Conservation (phyloP, 179 eudicot genomes). For the Amaranthus tricolor region DNA sequence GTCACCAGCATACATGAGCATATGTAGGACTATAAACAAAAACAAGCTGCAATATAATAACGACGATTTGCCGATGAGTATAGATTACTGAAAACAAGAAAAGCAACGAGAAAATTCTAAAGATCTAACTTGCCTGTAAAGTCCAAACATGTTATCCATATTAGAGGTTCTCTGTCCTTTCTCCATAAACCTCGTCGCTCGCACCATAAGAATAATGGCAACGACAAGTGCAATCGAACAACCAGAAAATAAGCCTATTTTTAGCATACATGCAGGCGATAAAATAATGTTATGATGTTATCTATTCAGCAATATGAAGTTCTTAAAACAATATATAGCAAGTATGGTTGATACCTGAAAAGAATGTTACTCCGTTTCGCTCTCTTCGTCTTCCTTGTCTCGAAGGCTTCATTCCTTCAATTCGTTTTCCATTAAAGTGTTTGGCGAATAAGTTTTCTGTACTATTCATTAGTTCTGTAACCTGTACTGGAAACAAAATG, state of each 20-base stretch:
- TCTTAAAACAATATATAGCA: no score
- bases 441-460: conserved; percentile 60
- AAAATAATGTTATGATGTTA: background rate
- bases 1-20: conserved; percentile 66
- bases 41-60: conserved; percentile 49
- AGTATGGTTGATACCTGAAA: conserved; percentile 44
- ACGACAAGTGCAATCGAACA: conserved; percentile 63
- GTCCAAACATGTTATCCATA: conserved; percentile 60
- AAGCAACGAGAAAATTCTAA: background rate
- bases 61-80: conserved; percentile 9
- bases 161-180: conserved; percentile 37
- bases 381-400: conserved; percentile 53
- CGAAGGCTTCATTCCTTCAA: conserved; percentile 66
- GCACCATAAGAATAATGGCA: conserved; percentile 52
- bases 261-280: background rate
- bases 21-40: conserved; percentile 58
- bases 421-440: conserved; percentile 61
- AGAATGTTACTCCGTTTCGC: conserved; percentile 63
- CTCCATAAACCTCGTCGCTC: conserved; percentile 47
- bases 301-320: background rate
- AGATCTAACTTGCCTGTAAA: conserved; percentile 52
- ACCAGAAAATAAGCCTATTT: conserved; percentile 70
- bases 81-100: background rate
- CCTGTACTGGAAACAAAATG: conserved; percentile 37
- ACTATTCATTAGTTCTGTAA: conserved; percentile 48